Base-by-base conservation (phyloP, 2,329 filamentous ascomycete species). In the Mariannaea sp. region DNA sequence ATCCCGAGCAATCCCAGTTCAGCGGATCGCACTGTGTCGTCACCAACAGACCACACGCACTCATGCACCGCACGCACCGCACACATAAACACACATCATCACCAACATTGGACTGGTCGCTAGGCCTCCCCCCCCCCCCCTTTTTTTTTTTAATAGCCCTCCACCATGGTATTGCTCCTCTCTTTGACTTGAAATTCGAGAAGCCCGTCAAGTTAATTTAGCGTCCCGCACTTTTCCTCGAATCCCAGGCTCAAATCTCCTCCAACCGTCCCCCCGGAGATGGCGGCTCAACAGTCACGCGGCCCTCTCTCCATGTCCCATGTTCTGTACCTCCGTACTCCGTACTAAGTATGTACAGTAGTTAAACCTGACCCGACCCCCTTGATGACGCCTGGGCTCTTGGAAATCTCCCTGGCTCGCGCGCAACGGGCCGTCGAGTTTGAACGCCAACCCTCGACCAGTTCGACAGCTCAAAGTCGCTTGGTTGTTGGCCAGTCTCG, bases 251-350 rank as follows among this genome's bases (percentile, higher is more conserved):
- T 39, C 51, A 54, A 49, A 54, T 54, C 51, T 53, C 49, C 45
- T 44, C 24, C 17, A 45, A 35, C 45, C 55, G 39, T 51, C 47
- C 46, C 45, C 56, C 58, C 50, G 61, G 64, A 62, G 57, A 65
- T 66, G 64, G 61, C 61, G 64, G 64, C 64, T 66, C 58, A 56
- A 59, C 42, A 55, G 58, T 65, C 63, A 65, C 60, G 60, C 61
- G 58, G 60, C 46, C 53, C 39, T 41, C 48, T 49, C 49, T 46
- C 50, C 53, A 45, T 30, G 33, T 39, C 43, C n/a, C n/a, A n/a
- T n/a, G n/a, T n/a, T n/a, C n/a, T n/a, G n/a, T n/a, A n/a, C n/a
- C n/a, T n/a, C n/a, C n/a, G n/a, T n/a, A n/a, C n/a, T n/a, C n/a
- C n/a, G n/a, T n/a, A n/a, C n/a, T n/a, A n/a, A n/a, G n/a, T n/a